A percentile compares a stretch with the other conserved stretches of the same genome.
Evolutionary conservation across 164 flowering plant species (phyloP).

Genomic region (Vitis rupestris): DNA sequence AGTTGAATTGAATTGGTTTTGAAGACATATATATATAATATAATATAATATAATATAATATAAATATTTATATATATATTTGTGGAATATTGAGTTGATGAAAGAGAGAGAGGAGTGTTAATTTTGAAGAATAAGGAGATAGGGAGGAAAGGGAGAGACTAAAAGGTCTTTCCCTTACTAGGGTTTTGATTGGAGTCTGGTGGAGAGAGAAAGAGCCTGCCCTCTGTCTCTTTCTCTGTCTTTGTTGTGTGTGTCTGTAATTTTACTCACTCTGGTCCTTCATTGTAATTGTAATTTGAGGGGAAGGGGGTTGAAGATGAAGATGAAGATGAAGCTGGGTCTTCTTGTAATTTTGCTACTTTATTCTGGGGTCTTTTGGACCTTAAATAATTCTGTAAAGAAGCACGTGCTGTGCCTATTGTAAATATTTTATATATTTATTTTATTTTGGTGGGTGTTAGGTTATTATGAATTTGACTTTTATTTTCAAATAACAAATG

Average conservation of each 20-base stretch:
- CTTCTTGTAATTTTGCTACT: too few relatives aligned
- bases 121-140: conserved; percentile 14
- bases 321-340: too few relatives aligned
- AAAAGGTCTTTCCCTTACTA: conserved; percentile 5
- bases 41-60: background rate
- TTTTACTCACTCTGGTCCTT: background rate
- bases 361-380: too few relatives aligned
- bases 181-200: background rate
- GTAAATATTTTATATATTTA: too few relatives aligned
- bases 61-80: too few relatives aligned
- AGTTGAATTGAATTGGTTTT: background rate
- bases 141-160: background rate
- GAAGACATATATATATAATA: background rate
- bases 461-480: too few relatives aligned
- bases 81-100: background rate
- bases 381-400: too few relatives aligned
- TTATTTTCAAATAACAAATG: too few relatives aligned
- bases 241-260: background rate
- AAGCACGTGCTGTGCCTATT: too few relatives aligned
- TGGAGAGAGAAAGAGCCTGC: background rate
- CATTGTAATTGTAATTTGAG: conserved; percentile 15
- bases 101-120: conserved; percentile 2
- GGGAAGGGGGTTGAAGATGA: background rate
- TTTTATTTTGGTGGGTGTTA: too few relatives aligned
- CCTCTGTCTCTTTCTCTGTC: too few relatives aligned